Conservation (phyloP, 352 stramenopile genomes). For the Phytophthora tentaculata region DNA sequence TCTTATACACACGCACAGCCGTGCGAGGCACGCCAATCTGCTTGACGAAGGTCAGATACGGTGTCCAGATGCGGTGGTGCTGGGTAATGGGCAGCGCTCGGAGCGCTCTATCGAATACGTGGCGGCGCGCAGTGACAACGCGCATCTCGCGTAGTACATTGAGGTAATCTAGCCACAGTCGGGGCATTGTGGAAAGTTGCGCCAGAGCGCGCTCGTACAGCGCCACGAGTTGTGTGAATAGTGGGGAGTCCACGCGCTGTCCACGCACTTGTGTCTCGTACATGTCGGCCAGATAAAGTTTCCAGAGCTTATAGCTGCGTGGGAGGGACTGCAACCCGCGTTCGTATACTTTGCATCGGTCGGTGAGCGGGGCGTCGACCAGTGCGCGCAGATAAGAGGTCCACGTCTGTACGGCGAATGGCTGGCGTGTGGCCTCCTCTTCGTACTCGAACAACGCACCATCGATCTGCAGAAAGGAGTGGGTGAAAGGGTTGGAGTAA, state of each 20-base stretch:
- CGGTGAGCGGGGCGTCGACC: conserved; percentile 26
- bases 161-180: conserved; percentile 95
- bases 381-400: conserved; percentile 62
- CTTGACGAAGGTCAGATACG: conserved; percentile 93
- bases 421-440: conserved; percentile 84
- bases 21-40: conserved; percentile 75
- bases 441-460: conserved; percentile 65
- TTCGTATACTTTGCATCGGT: conserved; percentile 83
- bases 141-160: conserved; percentile 78
- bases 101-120: conserved; percentile 95
- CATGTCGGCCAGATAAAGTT: conserved; percentile 82
- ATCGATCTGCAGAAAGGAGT: conserved; percentile 14
- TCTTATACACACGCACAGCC: conserved; percentile 84
- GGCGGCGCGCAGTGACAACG: conserved; percentile 80
- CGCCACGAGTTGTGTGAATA: conserved; percentile 45
- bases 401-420: conserved; percentile 89
- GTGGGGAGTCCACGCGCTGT: conserved; percentile 59
- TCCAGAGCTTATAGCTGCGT: conserved; percentile 97
- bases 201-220: conserved; percentile 92
- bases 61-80: conserved; percentile 96
- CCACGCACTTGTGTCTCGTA: conserved; percentile 71
- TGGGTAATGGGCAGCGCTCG: conserved; percentile 97
- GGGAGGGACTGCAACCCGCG: conserved; percentile 85
- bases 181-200: conserved; percentile 96
- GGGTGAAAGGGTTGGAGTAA: not conserved